A percentile compares a stretch with the other conserved stretches of the same genome.
phyloP scores from a whole-genome alignment of 2,329 filamentous ascomycete genomes.

The Aspergillus candidus region DNA sequence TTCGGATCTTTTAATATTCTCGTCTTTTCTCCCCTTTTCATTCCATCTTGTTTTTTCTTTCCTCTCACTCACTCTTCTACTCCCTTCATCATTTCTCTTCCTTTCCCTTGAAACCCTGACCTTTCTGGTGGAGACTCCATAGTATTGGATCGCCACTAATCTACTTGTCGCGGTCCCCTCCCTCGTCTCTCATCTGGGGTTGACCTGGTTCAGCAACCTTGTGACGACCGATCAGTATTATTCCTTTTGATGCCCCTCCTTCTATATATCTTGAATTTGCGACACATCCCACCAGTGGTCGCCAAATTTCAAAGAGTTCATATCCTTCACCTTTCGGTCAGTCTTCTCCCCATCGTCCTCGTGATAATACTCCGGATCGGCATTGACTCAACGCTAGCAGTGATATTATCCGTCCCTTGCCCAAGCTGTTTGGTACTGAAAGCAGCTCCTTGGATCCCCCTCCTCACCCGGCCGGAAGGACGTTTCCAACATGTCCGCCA shows the following conservation, averaged over 20 bases:
- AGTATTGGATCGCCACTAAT: too few species aligned
- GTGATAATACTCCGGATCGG: conserved; percentile 1
- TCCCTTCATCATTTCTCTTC: background rate
- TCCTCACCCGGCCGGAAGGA: conserved; percentile 11
- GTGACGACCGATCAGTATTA: too few species aligned
- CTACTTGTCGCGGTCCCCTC: too few species aligned
- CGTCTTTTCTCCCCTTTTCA: conserved; percentile 8
- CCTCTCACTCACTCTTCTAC: background rate
- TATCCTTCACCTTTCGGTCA: conserved; percentile 9
- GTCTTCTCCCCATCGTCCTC: conserved; percentile 7
- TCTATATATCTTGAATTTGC: too few species aligned
- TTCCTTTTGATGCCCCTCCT: too few species aligned
- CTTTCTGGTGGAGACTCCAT: too few species aligned
- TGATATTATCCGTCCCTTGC: background rate
- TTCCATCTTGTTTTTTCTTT: conserved; percentile 10
- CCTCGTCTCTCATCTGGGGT: too few species aligned
- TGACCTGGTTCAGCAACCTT: too few species aligned
- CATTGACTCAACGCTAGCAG: background rate
- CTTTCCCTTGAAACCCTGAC: background rate
- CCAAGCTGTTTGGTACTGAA: conserved; percentile 25
- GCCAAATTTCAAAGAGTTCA: too few species aligned
- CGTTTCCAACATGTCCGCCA: conserved; percentile 27
- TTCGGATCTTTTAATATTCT: conserved; percentile 12
- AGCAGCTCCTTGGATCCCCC: conserved; percentile 17
- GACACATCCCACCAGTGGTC: too few species aligned